Evolutionary conservation across 2,329 filamentous ascomycete genomes (phyloP).

Genomic region (Nannizziopsis arthrosporioides): DNA sequence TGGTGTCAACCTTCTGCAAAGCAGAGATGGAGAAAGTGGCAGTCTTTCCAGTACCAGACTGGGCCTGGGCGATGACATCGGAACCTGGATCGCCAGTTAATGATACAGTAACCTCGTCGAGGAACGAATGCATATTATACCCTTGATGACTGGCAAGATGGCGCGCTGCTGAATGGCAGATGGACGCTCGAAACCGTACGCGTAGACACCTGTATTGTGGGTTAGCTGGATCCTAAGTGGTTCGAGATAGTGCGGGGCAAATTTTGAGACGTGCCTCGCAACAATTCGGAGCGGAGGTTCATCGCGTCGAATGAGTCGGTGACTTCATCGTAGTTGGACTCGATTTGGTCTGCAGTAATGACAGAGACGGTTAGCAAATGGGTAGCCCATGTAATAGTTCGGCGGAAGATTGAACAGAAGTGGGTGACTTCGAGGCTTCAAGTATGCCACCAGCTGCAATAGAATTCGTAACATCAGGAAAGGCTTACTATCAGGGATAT

Average conservation of each 20-base stretch:
- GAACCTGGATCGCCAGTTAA: constrained; percentile 49
- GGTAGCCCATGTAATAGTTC: not conserved
- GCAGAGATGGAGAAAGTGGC: constrained; percentile 99
- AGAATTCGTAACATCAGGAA: constrained; percentile 7
- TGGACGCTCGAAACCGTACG: constrained; percentile 99
- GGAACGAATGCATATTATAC: constrained; percentile 42
- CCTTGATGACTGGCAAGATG: constrained; percentile 99
- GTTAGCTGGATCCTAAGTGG: constrained; percentile 15
- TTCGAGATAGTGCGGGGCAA: constrained; percentile 4
- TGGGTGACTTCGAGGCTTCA: not conserved
- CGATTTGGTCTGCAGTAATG: constrained; percentile 70
- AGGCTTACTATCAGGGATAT: constrained; percentile 82
- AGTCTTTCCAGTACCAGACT: constrained; percentile 99
- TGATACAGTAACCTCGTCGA: not conserved
- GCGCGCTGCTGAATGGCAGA: constrained; percentile 99
- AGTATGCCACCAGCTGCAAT: not conserved
- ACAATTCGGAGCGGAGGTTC: constrained; percentile 92
- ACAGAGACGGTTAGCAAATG: constrained; percentile 9
- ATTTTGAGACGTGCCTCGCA: constrained; percentile 56
- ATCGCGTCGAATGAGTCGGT: constrained; percentile 99
- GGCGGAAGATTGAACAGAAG: not conserved
- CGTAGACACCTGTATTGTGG: constrained; percentile 64
- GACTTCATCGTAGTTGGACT: constrained; percentile 99
- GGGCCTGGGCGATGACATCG: constrained; percentile 98
- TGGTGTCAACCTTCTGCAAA: constrained; percentile 95